A percentile compares a stretch with the other conserved stretches of the same genome.
These are phyloP conservation scores for Penicillium sp. DNA, from an alignment of 2,329 filamentous ascomycete genomes.

Conservation along the genomic window DNA sequence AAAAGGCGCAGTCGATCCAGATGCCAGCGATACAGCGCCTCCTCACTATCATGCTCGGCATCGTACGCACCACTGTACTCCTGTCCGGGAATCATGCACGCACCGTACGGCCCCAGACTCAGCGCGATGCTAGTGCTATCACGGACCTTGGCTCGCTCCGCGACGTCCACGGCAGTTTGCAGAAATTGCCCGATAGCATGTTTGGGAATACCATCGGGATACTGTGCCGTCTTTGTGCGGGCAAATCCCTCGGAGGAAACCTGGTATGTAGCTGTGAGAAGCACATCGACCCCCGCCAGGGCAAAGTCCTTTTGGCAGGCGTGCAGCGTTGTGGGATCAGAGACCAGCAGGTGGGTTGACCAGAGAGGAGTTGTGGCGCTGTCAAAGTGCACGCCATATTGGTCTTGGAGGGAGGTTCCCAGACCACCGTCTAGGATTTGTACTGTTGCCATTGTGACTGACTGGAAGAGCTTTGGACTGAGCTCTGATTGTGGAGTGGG, in stretches of 20 bases:
- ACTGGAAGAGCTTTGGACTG: neutral
- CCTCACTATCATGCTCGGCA: slow-evolving; percentile 46
- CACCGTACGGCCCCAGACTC: slow-evolving; percentile 67
- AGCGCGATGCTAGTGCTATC: slow-evolving; percentile 47
- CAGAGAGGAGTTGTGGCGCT: slow-evolving; percentile 58
- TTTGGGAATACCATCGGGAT: slow-evolving; percentile 49
- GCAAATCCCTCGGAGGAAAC: slow-evolving; percentile 60
- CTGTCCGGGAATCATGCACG: slow-evolving; percentile 63
- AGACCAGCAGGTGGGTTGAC: slow-evolving; percentile 67
- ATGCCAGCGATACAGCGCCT: slow-evolving; percentile 60
- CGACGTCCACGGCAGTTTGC: slow-evolving; percentile 42
- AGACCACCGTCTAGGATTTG: slow-evolving; percentile 66
- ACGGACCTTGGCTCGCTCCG: slow-evolving; percentile 33
- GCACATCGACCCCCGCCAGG: slow-evolving; percentile 60
- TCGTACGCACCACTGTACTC: slow-evolving; percentile 68
- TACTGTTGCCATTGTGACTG: slow-evolving; percentile 40
- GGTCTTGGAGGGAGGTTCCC: slow-evolving; percentile 65
- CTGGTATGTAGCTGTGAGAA: slow-evolving; percentile 71
- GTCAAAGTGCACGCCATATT: slow-evolving; percentile 57
- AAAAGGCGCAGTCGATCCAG: slow-evolving; percentile 57
- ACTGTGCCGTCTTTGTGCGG: slow-evolving; percentile 49
- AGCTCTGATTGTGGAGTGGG: slow-evolving; percentile 2
- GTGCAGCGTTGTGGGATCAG: slow-evolving; percentile 54
- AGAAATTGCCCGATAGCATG: slow-evolving; percentile 47
- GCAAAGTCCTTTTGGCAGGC: slow-evolving; percentile 61